Base-by-base conservation (phyloP, 164 flowering plant genomes). In the Nelumbo lutea region DNA sequence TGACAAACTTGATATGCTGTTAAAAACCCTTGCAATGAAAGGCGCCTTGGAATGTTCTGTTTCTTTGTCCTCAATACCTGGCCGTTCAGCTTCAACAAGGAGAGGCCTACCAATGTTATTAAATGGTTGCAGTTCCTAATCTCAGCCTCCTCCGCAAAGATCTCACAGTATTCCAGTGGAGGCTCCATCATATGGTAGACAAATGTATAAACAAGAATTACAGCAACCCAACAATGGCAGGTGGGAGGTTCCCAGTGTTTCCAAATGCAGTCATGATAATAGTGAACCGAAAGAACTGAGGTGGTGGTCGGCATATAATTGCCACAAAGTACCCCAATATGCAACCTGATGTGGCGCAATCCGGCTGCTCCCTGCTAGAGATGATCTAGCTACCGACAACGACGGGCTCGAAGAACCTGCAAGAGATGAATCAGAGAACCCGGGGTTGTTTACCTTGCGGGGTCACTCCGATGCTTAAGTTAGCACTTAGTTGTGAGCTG, bases 41-140 rank as follows among this genome's bases (percentile, higher is more conserved):
- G 97, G 90, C 41, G 84, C 83, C 73, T 93, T 83, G 61, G 84
- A 69, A 72, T 86, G 86, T 71, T 83, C 93, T 1, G 91, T 90
- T 74, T 83, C 96, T 75, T 85, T 84, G n/a, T 93, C 98, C 75
- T 91, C 93, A 48, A 93, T 90, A 2, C 98, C 98, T 0, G 90
- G 93, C 97, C 96, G 88, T 71, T 90, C 96, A 14, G 93, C 97
- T 79, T 91, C 91, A 5, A 88, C 87, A 53, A 91, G 87, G 59
- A 90, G 86, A 62, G 96, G 89, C 76, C 81, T 78, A 71, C 93
- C 88, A 1, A 76, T 41, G 69, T 86, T 81, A 62, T 61, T 72
- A 50, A 3, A 55, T 0, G 64, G 47, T 0, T 6, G 15, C 27
- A 69, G 63, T 70, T 87, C 89, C 73, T 75, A 46, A 63, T 79